Evolutionary conservation across 768 basidiomycete genomes (phyloP).

Genomic region (Tricholomella constricta): DNA sequence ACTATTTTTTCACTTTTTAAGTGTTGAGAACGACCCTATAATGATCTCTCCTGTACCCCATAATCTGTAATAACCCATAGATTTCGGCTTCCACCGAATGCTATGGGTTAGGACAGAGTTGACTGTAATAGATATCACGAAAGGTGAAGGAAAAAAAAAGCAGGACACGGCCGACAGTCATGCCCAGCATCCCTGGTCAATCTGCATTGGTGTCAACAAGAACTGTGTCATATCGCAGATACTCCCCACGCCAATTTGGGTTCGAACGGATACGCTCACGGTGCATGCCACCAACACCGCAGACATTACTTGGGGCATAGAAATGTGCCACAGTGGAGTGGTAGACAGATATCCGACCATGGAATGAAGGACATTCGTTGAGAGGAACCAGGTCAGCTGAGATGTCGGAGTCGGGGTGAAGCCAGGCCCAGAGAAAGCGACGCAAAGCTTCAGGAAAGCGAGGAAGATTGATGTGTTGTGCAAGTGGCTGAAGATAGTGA

Average conservation of each 20-base stretch:
- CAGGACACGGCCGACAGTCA: slow-evolving; percentile 25
- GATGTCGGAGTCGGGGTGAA: slow-evolving; percentile 2
- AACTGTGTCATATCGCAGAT: slow-evolving; percentile 26
- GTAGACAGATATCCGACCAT: slow-evolving; percentile 11
- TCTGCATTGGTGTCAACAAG: slow-evolving; percentile 26
- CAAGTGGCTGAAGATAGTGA: slow-evolving; percentile 6
- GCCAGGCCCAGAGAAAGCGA: slow-evolving; percentile 16
- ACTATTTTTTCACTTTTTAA: neutral
- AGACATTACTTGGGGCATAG: slow-evolving; percentile 29
- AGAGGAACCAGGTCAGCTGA: slow-evolving; percentile 5
- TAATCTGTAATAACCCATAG: too few relatives aligned
- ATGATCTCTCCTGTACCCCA: neutral
- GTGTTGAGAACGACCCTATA: neutral
- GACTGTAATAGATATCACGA: neutral
- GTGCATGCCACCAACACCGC: slow-evolving; percentile 28
- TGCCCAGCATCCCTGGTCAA: slow-evolving; percentile 25
- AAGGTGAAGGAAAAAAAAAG: slow-evolving; percentile 33
- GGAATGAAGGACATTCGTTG: slow-evolving; percentile 15
- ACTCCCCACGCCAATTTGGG: slow-evolving; percentile 22
- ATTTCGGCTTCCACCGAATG: too few relatives aligned
- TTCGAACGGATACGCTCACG: slow-evolving; percentile 27
- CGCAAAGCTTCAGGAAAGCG: slow-evolving; percentile 11
- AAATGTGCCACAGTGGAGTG: slow-evolving; percentile 23
- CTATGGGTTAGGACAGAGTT: too few relatives aligned
- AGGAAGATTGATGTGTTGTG: slow-evolving; percentile 15